These are phyloP conservation scores for Hyaloscypha finlandica DNA, from an alignment of 495 filamentous ascomycete genomes.

Conservation along the genomic window DNA sequence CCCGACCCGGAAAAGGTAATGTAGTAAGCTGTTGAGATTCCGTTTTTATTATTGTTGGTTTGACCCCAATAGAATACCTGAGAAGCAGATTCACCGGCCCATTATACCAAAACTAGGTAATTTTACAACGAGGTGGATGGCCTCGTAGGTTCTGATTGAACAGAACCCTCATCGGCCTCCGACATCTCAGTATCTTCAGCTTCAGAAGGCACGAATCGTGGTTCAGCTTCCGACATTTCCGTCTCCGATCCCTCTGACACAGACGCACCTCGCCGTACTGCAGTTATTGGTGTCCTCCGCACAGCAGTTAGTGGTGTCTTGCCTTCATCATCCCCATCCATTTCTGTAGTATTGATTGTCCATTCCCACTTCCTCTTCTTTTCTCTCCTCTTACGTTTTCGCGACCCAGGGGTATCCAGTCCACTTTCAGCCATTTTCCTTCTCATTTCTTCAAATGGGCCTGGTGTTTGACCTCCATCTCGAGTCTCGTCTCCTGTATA, in stretches of 20 bases:
- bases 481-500: constrained; percentile 49
- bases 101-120: not conserved
- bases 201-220: constrained; percentile 14
- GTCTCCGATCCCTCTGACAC: constrained; percentile 19
- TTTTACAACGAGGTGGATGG: not conserved
- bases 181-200: constrained; percentile 27
- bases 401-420: constrained; percentile 38
- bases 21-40: not conserved
- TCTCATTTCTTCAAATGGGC: constrained; percentile 59
- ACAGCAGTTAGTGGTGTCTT: constrained; percentile 28
- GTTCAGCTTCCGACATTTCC: constrained; percentile 25
- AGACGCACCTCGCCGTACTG: constrained; percentile 24
- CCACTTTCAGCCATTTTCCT: constrained; percentile 49
- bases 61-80: not conserved
- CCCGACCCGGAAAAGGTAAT: not conserved
- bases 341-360: constrained; percentile 28
- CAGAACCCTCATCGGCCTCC: not conserved
- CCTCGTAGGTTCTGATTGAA: not conserved
- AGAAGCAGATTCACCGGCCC: not conserved
- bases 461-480: constrained; percentile 56
- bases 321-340: constrained; percentile 11
- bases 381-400: constrained; percentile 43
- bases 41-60: not conserved
- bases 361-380: constrained; percentile 38
- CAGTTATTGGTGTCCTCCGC: constrained; percentile 25